Percentiles rank a stretch among this genome's conserved stretches.
Evolutionary conservation across 352 stramenopile species (phyloP).

Genomic region (Globisporangium orthogonon): DNA sequence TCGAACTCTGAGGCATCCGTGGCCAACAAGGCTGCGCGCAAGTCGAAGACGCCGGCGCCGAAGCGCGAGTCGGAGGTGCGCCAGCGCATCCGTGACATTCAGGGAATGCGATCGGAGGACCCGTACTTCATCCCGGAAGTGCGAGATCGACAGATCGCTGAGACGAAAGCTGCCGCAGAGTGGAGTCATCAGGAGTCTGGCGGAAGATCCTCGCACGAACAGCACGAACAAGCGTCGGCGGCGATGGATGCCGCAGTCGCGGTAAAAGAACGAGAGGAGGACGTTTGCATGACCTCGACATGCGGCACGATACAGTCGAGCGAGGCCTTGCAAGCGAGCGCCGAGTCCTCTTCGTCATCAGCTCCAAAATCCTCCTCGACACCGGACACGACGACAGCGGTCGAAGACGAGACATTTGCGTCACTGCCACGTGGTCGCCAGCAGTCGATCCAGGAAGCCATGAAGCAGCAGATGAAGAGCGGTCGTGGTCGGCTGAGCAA

Average conservation of each 20-base stretch:
- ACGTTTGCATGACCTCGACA: not conserved
- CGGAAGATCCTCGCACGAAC: too few relatives aligned
- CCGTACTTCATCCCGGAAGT: constrained; percentile 31
- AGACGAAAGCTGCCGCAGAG: constrained; percentile 23
- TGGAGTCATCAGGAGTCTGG: not conserved
- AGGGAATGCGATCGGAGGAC: constrained; percentile 62
- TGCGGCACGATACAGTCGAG: not conserved
- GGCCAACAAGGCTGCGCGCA: not conserved
- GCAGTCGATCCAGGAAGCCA: constrained; percentile 20
- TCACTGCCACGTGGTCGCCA: constrained; percentile 15
- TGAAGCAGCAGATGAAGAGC: constrained; percentile 4
- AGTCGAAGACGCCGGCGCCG: constrained; percentile 5
- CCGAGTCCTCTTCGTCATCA: not conserved
- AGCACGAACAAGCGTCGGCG: not conserved
- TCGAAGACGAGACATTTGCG: constrained; percentile 1
- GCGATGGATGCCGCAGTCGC: not conserved
- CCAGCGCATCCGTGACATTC: constrained; percentile 55
- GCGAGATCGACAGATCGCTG: constrained; percentile 33
- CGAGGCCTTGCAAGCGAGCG: not conserved
- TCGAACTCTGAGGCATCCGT: not conserved
- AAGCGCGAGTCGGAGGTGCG: constrained; percentile 22
- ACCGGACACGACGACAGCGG: constrained; percentile 1
- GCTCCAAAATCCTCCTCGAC: not conserved
- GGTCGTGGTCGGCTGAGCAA: not conserved
- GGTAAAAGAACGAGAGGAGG: not conserved